phyloP scores from a whole-genome alignment of 768 basidiomycete genomes.

The Tremella yokohamensis region DNA sequence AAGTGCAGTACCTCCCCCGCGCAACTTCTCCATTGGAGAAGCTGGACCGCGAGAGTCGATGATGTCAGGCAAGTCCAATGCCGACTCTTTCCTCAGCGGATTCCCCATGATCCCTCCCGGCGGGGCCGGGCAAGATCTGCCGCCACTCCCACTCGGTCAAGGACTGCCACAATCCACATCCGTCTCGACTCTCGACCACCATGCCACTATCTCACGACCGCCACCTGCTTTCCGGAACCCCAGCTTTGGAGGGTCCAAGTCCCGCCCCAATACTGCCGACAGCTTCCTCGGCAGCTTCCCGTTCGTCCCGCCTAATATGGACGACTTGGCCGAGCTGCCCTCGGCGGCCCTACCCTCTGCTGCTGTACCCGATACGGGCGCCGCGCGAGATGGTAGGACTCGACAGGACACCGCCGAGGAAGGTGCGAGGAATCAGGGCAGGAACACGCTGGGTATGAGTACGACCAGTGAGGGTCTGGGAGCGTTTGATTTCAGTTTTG shows the following conservation, averaged over 20 bases:
- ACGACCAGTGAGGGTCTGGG: slow-evolving; percentile 38
- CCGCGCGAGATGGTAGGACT: background rate
- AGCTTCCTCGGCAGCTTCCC: slow-evolving; percentile 41
- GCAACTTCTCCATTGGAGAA: background rate
- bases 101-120: slow-evolving; percentile 49
- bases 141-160: background rate
- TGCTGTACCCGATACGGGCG: slow-evolving; percentile 3
- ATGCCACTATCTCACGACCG: slow-evolving; percentile 15
- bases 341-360: slow-evolving; percentile 12
- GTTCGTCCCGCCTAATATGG: slow-evolving; percentile 34
- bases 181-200: slow-evolving; percentile 25
- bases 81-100: slow-evolving; percentile 43
- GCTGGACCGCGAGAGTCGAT: slow-evolving; percentile 7
- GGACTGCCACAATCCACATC: slow-evolving; percentile 37
- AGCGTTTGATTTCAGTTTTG: slow-evolving; percentile 41
- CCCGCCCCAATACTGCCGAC: slow-evolving; percentile 39
- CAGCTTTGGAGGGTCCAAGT: background rate
- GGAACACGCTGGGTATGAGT: slow-evolving; percentile 22
- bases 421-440: background rate
- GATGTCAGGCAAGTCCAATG: slow-evolving; percentile 34
- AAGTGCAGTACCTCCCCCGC: background rate
- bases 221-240: slow-evolving; percentile 16
- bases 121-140: background rate
- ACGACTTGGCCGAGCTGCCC: slow-evolving; percentile 33
- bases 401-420: background rate